Evolutionary conservation across 257 asterid genomes (phyloP).

Genomic region (Solanum ossicruentum): DNA sequence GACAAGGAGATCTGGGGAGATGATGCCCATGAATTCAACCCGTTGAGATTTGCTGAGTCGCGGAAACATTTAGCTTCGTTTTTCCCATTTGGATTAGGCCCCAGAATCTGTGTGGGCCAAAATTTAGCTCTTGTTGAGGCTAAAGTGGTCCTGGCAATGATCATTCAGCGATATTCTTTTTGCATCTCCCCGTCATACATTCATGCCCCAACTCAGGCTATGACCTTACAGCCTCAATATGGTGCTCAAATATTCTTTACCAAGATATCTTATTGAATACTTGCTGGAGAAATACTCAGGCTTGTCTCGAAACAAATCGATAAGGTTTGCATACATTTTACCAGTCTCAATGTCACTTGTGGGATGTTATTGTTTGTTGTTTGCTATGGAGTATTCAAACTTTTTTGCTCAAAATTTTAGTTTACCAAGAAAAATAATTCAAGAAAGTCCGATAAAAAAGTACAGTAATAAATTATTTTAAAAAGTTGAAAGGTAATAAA

Average conservation of each 20-base stretch:
- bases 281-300: background rate
- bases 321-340: too few species aligned
- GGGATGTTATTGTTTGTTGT: too few species aligned
- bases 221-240: slow-evolving; percentile 19
- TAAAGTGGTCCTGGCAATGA: slow-evolving; percentile 21
- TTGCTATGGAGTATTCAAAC: too few species aligned
- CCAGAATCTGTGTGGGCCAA: slow-evolving; percentile 26
- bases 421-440: too few species aligned
- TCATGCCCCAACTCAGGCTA: slow-evolving; percentile 13
- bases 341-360: too few species aligned
- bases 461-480: too few species aligned
- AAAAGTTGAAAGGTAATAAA: too few species aligned
- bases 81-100: slow-evolving; percentile 25
- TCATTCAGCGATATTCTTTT: slow-evolving; percentile 7
- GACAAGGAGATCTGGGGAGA: slow-evolving; percentile 24
- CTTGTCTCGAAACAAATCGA: background rate
- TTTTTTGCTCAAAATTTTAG: too few species aligned
- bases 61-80: slow-evolving; percentile 18
- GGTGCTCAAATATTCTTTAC: slow-evolving; percentile 19
- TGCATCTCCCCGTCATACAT: slow-evolving; percentile 23
- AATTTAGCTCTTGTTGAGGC: slow-evolving; percentile 25
- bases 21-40: slow-evolving; percentile 30
- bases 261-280: background rate
- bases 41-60: slow-evolving; percentile 10
- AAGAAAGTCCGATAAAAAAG: too few species aligned